Conservation (phyloP, 1,139 yeast species). For the Kurtzmaniella quercitrusa region DNA sequence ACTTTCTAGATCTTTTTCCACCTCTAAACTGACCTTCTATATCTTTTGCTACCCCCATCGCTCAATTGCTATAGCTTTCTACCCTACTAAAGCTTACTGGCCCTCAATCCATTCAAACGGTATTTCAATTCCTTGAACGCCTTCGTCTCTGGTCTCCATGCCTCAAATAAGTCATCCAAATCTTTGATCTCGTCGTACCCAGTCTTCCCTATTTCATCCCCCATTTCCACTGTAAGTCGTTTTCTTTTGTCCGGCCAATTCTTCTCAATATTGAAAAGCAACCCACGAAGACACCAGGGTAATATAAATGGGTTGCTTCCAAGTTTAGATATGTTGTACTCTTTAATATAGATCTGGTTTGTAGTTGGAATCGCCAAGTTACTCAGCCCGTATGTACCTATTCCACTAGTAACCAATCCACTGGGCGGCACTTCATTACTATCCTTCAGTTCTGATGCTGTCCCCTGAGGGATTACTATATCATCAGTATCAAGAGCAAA, state of each 20-base stretch:
- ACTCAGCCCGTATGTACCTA: conserved; percentile 17
- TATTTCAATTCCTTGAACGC: conserved; percentile 78
- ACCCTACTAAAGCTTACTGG: conserved; percentile 39
- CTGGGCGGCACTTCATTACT: neutral
- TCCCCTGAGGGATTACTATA: conserved; percentile 35
- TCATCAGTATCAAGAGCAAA: conserved; percentile 76
- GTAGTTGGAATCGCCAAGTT: conserved; percentile 24
- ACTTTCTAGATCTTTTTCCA: neutral
- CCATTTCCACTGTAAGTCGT: conserved; percentile 22
- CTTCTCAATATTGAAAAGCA: conserved; percentile 60
- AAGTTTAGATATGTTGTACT: conserved; percentile 55
- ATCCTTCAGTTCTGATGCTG: neutral
- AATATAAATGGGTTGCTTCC: conserved; percentile 79
- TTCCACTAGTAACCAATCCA: conserved; percentile 18
- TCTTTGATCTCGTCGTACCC: conserved; percentile 53
- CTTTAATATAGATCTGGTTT: conserved; percentile 53
- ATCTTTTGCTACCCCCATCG: neutral
- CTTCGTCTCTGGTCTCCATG: conserved; percentile 84
- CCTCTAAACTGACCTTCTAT: neutral
- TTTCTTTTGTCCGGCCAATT: conserved; percentile 42
- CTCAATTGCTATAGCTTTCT: too few species aligned
- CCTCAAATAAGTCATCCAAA: conserved; percentile 66
- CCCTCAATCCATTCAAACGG: conserved; percentile 69
- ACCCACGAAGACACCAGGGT: conserved; percentile 91
- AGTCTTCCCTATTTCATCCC: conserved; percentile 24